These are phyloP conservation scores for Mortierella hygrophila DNA, from an alignment of 192 early-diverging fungal genomes.

Conservation along the genomic window DNA sequence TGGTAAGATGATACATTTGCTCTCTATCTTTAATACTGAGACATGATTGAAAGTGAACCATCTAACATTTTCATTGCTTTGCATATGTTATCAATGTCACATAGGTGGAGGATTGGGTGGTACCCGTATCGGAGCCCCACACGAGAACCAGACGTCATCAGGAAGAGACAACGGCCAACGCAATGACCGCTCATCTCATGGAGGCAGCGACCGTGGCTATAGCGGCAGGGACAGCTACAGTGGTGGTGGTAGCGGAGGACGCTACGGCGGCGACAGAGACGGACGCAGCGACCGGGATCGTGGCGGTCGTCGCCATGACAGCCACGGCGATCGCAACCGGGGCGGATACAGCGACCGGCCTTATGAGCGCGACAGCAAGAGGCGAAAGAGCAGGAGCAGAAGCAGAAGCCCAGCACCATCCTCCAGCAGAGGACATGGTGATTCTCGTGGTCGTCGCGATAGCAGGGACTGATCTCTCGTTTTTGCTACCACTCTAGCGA, in stretches of 20 bases:
- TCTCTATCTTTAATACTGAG: background rate
- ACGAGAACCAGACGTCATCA: conserved; percentile 64
- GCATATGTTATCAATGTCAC: background rate
- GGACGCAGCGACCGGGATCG: conserved; percentile 52
- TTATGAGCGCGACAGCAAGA: conserved; percentile 52
- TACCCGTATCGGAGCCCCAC: conserved; percentile 72
- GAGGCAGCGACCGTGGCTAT: conserved; percentile 30
- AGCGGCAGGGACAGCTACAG: conserved; percentile 3
- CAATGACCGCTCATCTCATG: conserved; percentile 35
- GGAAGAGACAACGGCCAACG: conserved; percentile 59
- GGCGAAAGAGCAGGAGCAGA: conserved; percentile 50
- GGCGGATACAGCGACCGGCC: conserved; percentile 61
- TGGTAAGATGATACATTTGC: conserved; percentile 52
- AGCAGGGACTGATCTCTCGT: conserved; percentile 17
- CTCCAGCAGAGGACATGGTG: conserved; percentile 29
- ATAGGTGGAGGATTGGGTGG: conserved; percentile 82
- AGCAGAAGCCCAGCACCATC: conserved; percentile 37
- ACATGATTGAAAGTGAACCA: background rate
- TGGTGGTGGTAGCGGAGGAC: conserved; percentile 25
- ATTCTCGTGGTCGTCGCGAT: conserved; percentile 37
- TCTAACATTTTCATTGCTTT: too few species aligned
- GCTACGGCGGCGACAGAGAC: conserved; percentile 33
- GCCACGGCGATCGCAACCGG: conserved; percentile 53
- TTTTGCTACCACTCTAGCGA: background rate
- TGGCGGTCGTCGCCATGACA: conserved; percentile 55